Conservation (phyloP, 176 grass and related monocot species). For the Aegilops bicornis region DNA sequence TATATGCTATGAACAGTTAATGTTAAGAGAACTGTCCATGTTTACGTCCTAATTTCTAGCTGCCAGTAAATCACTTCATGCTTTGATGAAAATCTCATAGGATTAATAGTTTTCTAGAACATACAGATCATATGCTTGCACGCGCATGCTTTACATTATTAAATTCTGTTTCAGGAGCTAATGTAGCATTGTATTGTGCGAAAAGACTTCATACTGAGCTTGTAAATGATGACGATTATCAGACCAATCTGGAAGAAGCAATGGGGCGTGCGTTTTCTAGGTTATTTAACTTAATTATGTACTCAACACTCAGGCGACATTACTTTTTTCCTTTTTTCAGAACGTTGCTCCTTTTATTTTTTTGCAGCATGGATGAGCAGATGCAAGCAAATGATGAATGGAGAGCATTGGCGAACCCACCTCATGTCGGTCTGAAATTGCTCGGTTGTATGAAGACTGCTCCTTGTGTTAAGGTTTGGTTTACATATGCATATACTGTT, state of each 20-base stretch:
- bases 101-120: neutral
- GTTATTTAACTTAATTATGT: neutral
- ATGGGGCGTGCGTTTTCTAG: neutral
- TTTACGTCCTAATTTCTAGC: no score
- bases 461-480: neutral
- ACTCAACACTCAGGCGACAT: neutral
- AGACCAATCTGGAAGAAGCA: neutral
- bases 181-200: constrained; percentile 20
- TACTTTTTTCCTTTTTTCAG: neutral
- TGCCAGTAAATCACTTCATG: no score
- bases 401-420: neutral
- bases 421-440: neutral
- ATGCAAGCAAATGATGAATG: constrained; percentile 15
- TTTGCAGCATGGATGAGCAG: constrained; percentile 14
- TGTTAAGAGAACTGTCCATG: neutral
- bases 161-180: constrained; percentile 30
- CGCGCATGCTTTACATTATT: neutral
- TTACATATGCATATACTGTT: neutral
- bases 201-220: constrained; percentile 19
- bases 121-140: neutral
- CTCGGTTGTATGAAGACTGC: neutral
- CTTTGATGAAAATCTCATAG: no score
- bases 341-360: neutral
- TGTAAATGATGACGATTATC: neutral
- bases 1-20: neutral